Base-by-base conservation (phyloP, 164 flowering plant genomes). In the Magnolia kwangsiensis region DNA sequence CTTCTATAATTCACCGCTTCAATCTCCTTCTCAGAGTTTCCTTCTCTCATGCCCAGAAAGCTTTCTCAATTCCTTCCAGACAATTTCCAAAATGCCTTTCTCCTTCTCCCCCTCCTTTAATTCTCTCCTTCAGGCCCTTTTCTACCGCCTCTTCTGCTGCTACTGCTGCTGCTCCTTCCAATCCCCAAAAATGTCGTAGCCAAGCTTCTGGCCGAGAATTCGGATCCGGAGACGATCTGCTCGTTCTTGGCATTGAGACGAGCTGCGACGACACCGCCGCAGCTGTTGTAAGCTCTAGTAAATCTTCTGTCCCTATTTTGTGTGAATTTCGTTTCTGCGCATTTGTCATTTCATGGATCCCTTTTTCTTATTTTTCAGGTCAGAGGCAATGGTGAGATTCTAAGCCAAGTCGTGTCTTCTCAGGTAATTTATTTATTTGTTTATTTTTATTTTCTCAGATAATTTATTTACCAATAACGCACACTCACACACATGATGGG, bases 191-290 rank as follows among this genome's bases (percentile, higher is more conserved):
- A 9, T 45, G 76, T 78, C 74, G 69, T 19, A 23, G 21, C 23
- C 67, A 70, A 45, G 74, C 7, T 61, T 27, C 75, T 51, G 16
- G 65, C 63, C 8, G 2, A 27, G 29, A 63, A 16, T 67, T 67
- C n/a, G 77, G 63, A n/a, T 29, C 70, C 18, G 75, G 67, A 13
- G 90, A 86, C 63, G 84, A 89, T 76, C 82, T 92, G 80, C 85
- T 92, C 45, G 81, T 95, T 80, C 84, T 95, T 11, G 98, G 99
- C 23, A 93, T 95, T 49, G 99, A 95, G 79, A 95, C 99, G 18
- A 95, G 99, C 78, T 95, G 98, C 65, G 99, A 95, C 65, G 98
- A 95, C 82, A 95, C 99, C 13, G 98, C 98, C 5, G 99, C 98
- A 2, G 96, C 99, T 50, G 88, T 95, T 72, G 96, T 90, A 80